phyloP scores from a whole-genome alignment of 768 basidiomycete species.

The Auriscalpium vulgare region DNA sequence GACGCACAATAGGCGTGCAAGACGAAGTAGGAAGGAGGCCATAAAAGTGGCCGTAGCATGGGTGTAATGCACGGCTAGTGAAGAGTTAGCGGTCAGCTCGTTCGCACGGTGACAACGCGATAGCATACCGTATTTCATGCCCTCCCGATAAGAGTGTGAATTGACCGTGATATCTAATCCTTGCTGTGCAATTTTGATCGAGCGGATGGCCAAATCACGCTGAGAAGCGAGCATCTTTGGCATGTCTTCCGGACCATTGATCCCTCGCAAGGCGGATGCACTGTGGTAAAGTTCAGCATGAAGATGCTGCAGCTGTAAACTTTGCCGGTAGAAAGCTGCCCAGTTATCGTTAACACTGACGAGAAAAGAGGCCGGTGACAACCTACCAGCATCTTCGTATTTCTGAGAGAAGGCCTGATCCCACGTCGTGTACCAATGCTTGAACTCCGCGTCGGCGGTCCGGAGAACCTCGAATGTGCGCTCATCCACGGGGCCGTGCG shows the following conservation, averaged over 20 bases:
- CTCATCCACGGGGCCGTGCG: constrained; percentile 68
- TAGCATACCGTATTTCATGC: constrained; percentile 79
- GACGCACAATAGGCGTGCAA: constrained; percentile 80
- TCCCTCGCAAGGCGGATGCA: constrained; percentile 73
- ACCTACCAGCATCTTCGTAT: constrained; percentile 72
- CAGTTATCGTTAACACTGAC: constrained; percentile 1
- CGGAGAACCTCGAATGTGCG: constrained; percentile 65
- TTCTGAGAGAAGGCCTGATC: constrained; percentile 74
- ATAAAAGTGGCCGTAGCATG: constrained; percentile 93
- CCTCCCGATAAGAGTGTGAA: constrained; percentile 78
- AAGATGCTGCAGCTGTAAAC: constrained; percentile 78
- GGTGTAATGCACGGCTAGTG: constrained; percentile 75
- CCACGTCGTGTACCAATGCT: constrained; percentile 76
- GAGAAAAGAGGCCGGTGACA: neutral
- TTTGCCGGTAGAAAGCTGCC: constrained; percentile 80
- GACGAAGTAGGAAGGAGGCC: constrained; percentile 80
- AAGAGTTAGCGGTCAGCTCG: neutral
- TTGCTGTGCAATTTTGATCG: constrained; percentile 74
- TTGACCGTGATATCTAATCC: constrained; percentile 82
- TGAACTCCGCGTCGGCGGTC: constrained; percentile 71
- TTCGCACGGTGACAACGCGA: neutral
- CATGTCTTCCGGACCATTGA: constrained; percentile 82
- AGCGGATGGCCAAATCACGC: constrained; percentile 69
- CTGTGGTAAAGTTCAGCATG: constrained; percentile 83
- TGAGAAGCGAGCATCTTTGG: constrained; percentile 76